Conservation (phyloP, 345 rosid species). For the Euphorbia lathyris region DNA sequence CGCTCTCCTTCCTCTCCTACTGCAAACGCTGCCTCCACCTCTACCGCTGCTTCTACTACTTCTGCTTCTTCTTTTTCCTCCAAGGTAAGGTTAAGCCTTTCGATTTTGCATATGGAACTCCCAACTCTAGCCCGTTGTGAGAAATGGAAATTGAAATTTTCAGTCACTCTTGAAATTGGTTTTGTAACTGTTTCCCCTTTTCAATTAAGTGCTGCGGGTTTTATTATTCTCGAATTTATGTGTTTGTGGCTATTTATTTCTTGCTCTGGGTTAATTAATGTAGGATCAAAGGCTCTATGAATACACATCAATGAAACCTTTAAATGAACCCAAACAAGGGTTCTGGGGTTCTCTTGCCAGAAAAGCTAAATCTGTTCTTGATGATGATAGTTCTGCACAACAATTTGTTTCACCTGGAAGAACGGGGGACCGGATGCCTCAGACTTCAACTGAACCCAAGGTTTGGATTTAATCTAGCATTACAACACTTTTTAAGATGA, state of each 20-base stretch:
- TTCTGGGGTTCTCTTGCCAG: constrained; percentile 27
- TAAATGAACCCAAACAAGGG: constrained; percentile 51
- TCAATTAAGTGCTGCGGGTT: too few species aligned
- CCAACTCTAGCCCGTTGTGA: too few species aligned
- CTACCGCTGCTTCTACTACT: neutral
- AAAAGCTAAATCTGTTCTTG: constrained; percentile 31
- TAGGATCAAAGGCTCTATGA: constrained; percentile 43
- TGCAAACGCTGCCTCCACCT: neutral
- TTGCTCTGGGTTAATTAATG: neutral
- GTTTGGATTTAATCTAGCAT: neutral
- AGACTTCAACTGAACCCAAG: constrained; percentile 12
- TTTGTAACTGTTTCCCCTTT: too few species aligned
- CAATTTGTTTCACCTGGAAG: constrained; percentile 6
- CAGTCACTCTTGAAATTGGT: too few species aligned
- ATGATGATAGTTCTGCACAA: constrained; percentile 15
- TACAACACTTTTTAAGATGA: neutral
- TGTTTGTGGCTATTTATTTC: too few species aligned
- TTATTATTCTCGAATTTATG: too few species aligned
- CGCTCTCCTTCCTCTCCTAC: constrained; percentile 13
- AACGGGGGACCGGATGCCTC: neutral
- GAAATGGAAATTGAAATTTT: too few species aligned
- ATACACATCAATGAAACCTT: constrained; percentile 37
- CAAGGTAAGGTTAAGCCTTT: neutral
- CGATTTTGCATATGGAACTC: too few species aligned
- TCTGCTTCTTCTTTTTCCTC: neutral